Evolutionary conservation across 108 stramenopile species (phyloP).

Genomic region (Stephanodiscus minutulus): DNA sequence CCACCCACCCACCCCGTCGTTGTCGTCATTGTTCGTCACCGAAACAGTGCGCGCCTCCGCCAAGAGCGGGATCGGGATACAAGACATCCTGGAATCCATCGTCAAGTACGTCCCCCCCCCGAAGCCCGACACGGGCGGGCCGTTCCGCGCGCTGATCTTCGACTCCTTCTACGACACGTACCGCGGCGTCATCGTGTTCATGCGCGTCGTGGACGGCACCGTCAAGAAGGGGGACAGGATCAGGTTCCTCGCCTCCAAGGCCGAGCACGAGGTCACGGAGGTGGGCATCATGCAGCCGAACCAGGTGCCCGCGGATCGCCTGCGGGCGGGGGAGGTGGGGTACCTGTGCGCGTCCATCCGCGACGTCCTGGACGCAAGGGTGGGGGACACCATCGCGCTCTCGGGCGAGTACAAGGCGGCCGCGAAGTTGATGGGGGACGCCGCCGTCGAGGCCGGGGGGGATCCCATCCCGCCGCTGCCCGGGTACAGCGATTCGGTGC

Average conservation of each 20-base stretch:
- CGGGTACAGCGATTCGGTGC: conserved; percentile 84
- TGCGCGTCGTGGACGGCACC: conserved; percentile 94
- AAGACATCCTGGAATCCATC: conserved; percentile 93
- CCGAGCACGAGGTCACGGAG: conserved; percentile 91
- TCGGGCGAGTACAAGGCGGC: conserved; percentile 74
- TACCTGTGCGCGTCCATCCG: conserved; percentile 93
- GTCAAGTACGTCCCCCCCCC: conserved; percentile 91
- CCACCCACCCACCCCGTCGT: too few species aligned
- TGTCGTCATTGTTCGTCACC: too few species aligned
- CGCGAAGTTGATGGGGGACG: conserved; percentile 28
- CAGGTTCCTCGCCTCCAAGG: conserved; percentile 67
- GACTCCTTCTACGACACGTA: conserved; percentile 97
- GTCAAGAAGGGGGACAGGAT: conserved; percentile 83
- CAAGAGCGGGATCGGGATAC: conserved; percentile 93
- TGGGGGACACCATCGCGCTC: conserved; percentile 94
- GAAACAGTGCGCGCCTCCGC: conserved; percentile 79
- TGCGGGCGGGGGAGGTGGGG: conserved; percentile 93
- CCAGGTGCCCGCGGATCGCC: conserved; percentile 72
- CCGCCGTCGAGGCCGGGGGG: conserved; percentile 22
- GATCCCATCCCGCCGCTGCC: conserved; percentile 69
- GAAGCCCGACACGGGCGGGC: conserved; percentile 54
- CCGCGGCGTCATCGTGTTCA: conserved; percentile 94
- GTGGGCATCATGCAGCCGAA: conserved; percentile 93
- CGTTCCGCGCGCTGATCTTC: conserved; percentile 93
- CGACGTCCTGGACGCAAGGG: conserved; percentile 93